Percentiles rank a stretch among this genome's conserved stretches.
These are phyloP conservation scores for Somion occarium DNA, from an alignment of 1,284 basidiomycete genomes.

Conservation along the genomic window DNA sequence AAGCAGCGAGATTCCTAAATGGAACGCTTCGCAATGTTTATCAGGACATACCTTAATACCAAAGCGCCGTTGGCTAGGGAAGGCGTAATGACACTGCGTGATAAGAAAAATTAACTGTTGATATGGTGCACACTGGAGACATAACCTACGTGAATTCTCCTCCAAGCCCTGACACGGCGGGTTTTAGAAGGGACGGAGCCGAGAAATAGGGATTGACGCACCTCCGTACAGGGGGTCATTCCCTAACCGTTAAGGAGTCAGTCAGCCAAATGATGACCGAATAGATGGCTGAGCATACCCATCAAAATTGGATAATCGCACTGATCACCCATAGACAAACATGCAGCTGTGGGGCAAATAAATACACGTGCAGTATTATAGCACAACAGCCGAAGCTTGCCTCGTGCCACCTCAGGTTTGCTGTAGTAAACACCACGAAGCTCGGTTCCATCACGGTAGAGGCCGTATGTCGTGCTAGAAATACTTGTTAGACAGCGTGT, in stretches of 20 bases:
- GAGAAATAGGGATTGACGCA: slow-evolving; percentile 23
- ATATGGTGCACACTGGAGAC: neutral
- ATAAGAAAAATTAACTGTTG: slow-evolving; percentile 6
- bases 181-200: neutral
- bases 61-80: slow-evolving; percentile 75
- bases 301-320: slow-evolving; percentile 80
- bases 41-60: slow-evolving; percentile 50
- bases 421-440: slow-evolving; percentile 74
- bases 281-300: slow-evolving; percentile 35
- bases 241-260: slow-evolving; percentile 34
- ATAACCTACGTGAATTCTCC: slow-evolving; percentile 74
- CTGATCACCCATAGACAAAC: slow-evolving; percentile 53
- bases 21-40: neutral
- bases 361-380: neutral
- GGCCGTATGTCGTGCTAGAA: slow-evolving; percentile 66
- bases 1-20: neutral
- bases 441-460: slow-evolving; percentile 78
- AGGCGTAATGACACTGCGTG: slow-evolving; percentile 67
- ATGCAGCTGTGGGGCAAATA: slow-evolving; percentile 46
- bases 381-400: neutral
- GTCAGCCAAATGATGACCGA: neutral
- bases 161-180: slow-evolving; percentile 55
- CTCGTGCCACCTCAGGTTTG: slow-evolving; percentile 54
- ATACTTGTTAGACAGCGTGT: neutral
- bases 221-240: slow-evolving; percentile 84